Conservation (phyloP, 768 basidiomycete species). For the Phallus indusiatus region DNA sequence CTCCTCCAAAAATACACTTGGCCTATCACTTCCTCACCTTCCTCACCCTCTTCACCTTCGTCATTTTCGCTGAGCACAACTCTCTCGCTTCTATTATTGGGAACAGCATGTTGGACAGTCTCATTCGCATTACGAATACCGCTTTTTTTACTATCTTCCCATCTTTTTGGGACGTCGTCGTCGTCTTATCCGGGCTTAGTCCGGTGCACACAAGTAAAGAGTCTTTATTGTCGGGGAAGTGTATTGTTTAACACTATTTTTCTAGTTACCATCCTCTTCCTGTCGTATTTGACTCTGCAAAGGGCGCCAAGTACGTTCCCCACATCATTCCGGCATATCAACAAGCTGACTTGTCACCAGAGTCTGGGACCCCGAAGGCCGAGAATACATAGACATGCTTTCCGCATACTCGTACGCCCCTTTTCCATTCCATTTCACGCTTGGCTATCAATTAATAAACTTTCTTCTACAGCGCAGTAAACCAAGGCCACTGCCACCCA, state of each 20-base stretch:
- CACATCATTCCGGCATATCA: too few species aligned
- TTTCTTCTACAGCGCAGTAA: slow-evolving; percentile 54
- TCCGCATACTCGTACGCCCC: slow-evolving; percentile 84
- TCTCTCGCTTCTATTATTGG: slow-evolving; percentile 52
- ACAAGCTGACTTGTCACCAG: too few species aligned
- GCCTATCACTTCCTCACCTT: neutral
- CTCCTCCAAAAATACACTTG: neutral
- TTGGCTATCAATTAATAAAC: slow-evolving; percentile 5
- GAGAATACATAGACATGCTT: slow-evolving; percentile 97
- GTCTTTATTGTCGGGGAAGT: neutral
- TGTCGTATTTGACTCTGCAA: slow-evolving; percentile 84
- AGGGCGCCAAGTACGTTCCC: slow-evolving; percentile 79
- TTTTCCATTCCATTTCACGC: neutral
- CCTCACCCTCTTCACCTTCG: neutral
- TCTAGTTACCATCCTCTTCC: slow-evolving; percentile 91
- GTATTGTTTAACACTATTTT: slow-evolving; percentile 29
- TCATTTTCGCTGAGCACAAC: slow-evolving; percentile 17
- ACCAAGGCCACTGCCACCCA: slow-evolving; percentile 94
- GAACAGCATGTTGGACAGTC: slow-evolving; percentile 52
- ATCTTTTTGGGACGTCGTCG: slow-evolving; percentile 22
- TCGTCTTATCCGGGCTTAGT: slow-evolving; percentile 30
- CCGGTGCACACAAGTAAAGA: slow-evolving; percentile 80
- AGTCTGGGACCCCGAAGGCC: slow-evolving; percentile 93
- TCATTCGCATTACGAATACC: slow-evolving; percentile 44
- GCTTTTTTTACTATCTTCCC: slow-evolving; percentile 29